A percentile compares a stretch with the other conserved stretches of the same genome.
Evolutionary conservation across 2,329 filamentous ascomycete species (phyloP).

Genomic region (Fusarium paranaense): DNA sequence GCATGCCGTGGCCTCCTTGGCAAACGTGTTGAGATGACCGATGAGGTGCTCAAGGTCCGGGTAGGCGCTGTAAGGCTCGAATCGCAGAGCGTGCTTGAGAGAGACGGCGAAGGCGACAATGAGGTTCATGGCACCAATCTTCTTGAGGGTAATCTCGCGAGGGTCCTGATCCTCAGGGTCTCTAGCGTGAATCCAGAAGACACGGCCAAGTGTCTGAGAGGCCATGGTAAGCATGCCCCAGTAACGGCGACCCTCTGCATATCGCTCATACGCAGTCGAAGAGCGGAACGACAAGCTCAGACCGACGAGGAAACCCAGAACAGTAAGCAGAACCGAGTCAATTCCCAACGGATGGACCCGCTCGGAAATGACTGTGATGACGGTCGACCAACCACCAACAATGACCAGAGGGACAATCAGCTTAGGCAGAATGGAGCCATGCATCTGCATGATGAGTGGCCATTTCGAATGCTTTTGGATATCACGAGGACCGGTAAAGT

Average conservation of each 20-base stretch:
- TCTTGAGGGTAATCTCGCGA: slow-evolving; percentile 76
- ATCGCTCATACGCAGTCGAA: slow-evolving; percentile 81
- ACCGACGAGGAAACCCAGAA: slow-evolving; percentile 85
- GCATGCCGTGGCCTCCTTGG: slow-evolving; percentile 63
- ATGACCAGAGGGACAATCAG: slow-evolving; percentile 77
- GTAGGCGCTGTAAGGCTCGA: slow-evolving; percentile 84
- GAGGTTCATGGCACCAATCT: slow-evolving; percentile 81
- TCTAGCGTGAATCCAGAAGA: slow-evolving; percentile 85
- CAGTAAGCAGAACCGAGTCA: slow-evolving; percentile 69
- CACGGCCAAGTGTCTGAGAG: slow-evolving; percentile 75
- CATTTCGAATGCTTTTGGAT: slow-evolving; percentile 80
- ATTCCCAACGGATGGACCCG: slow-evolving; percentile 53
- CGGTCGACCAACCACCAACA: slow-evolving; percentile 73
- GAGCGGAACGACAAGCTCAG: slow-evolving; percentile 82
- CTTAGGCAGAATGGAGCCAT: slow-evolving; percentile 79
- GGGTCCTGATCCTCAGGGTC: slow-evolving; percentile 61
- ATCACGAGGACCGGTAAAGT: slow-evolving; percentile 75
- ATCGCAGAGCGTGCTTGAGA: slow-evolving; percentile 85
- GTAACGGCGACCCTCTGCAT: slow-evolving; percentile 72
- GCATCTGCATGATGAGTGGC: slow-evolving; percentile 80
- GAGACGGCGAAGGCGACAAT: slow-evolving; percentile 81
- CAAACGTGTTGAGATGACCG: slow-evolving; percentile 80
- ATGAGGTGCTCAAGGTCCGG: slow-evolving; percentile 78
- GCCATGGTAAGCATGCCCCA: slow-evolving; percentile 73
- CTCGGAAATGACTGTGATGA: slow-evolving; percentile 68